phyloP scores from a whole-genome alignment of 2,329 filamentous ascomycete species.

The Aspergillus puulaauensis region DNA sequence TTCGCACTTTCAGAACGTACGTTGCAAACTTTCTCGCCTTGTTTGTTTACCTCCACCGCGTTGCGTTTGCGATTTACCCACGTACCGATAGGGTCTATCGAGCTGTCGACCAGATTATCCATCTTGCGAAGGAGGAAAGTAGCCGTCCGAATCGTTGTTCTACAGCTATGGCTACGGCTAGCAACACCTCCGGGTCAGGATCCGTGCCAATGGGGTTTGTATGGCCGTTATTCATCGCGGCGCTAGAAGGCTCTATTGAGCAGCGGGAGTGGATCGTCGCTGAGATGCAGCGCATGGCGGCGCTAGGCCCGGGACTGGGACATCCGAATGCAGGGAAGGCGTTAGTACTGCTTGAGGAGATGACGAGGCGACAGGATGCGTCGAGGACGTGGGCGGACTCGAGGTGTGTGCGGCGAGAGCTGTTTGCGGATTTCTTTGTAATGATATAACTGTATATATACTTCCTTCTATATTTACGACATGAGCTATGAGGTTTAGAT shows the following conservation, averaged over 20 bases:
- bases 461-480: background rate
- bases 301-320: slow-evolving; percentile 9
- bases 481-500: too few relatives aligned
- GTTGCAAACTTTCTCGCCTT: slow-evolving; percentile 36
- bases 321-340: slow-evolving; percentile 34
- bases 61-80: slow-evolving; percentile 39
- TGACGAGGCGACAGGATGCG: slow-evolving; percentile 34
- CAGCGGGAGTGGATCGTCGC: slow-evolving; percentile 35
- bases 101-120: slow-evolving; percentile 37
- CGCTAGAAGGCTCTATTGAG: slow-evolving; percentile 30
- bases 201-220: slow-evolving; percentile 31
- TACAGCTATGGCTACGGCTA: too few relatives aligned
- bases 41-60: slow-evolving; percentile 38
- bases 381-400: slow-evolving; percentile 37
- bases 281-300: slow-evolving; percentile 34
- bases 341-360: slow-evolving; percentile 32
- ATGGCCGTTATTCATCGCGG: slow-evolving; percentile 37
- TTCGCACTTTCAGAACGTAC: slow-evolving; percentile 35
- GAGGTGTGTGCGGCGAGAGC: slow-evolving; percentile 31
- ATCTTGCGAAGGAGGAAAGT: slow-evolving; percentile 30
- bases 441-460: slow-evolving; percentile 23
- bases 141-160: background rate
- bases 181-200: background rate
- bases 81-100: slow-evolving; percentile 37
- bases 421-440: slow-evolving; percentile 35